Base-by-base conservation (phyloP, 495 filamentous ascomycete genomes). In the Pseudevernia furfuracea region DNA sequence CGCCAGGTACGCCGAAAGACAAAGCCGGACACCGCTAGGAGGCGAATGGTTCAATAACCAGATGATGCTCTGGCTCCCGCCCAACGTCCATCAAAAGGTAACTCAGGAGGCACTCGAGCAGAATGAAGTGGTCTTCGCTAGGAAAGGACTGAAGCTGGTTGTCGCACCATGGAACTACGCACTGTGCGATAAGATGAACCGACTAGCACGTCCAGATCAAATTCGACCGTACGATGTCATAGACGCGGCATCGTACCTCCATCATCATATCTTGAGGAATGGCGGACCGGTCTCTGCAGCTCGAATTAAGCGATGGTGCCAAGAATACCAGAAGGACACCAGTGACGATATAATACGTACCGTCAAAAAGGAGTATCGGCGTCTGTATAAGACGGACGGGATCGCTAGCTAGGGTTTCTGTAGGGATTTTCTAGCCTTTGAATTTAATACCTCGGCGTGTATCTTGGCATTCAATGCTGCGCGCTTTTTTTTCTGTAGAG, bases 341-440 rank as follows among this genome's bases (percentile, higher is more conserved):
- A 32, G 49, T 32, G 19, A 53, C 15, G 49, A 53, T 19, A 28
- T 32, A 10, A 53, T 62, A 34, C 34, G 36, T 53, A 11, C 46
- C 46, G 36, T 57, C 46, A n/a, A 32, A 8, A 19, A n/a, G 48
- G 39, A 68, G 70, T 53, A 71, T 66, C 37, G 59, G 43, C 48
- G 69, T 36, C 25, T 30, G 14, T 32, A 53, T 19, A 14, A 28
- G 12, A 32, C 28, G 7, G 14, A 53, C 28, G 28, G 49, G 8
- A 32, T 53, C 49, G 8, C 49, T 19, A 4, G 25, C 5, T 32
- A 53, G 49, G 46, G n/a, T 7, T 14, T 49, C n/a, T 10, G 10
- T 23, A 10, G 6, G 21, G 5, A 1, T n/a, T 14, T 25, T 7
- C n/a, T 12, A 2, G 9, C n/a, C 21, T 49, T 49, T 23, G n/a